Evolutionary conservation across 2,329 filamentous ascomycete genomes (phyloP).

Genomic region (Aspergillus novoparasiticus): DNA sequence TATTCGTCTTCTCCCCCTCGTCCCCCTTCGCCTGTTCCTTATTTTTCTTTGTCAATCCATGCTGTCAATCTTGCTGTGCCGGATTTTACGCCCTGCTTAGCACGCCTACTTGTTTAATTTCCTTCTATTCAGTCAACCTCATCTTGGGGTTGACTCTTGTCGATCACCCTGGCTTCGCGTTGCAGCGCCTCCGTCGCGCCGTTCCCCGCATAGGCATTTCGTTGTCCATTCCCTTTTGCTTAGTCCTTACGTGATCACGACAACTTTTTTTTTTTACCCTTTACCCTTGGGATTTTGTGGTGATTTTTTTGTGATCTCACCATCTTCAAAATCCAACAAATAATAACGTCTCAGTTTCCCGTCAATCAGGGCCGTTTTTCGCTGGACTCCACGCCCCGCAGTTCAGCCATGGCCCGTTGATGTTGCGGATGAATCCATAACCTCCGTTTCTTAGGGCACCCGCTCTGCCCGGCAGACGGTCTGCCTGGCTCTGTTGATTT

Average conservation of each 20-base stretch:
- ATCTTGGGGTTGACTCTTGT: slow-evolving; percentile 21
- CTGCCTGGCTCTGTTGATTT: slow-evolving; percentile 31
- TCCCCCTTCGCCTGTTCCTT: slow-evolving; percentile 1
- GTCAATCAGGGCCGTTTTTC: slow-evolving; percentile 27
- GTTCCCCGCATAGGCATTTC: slow-evolving; percentile 29
- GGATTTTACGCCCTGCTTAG: neutral
- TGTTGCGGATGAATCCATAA: slow-evolving; percentile 45
- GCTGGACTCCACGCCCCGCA: slow-evolving; percentile 16
- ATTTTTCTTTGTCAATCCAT: neutral
- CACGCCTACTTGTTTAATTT: slow-evolving; percentile 1
- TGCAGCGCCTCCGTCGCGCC: slow-evolving; percentile 25
- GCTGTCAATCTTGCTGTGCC: slow-evolving; percentile 5
- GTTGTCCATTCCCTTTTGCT: slow-evolving; percentile 13
- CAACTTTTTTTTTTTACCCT: slow-evolving; percentile 6
- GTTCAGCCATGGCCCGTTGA: slow-evolving; percentile 43
- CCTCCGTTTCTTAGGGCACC: slow-evolving; percentile 40
- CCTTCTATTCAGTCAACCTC: slow-evolving; percentile 15
- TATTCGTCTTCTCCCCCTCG: slow-evolving; percentile 8
- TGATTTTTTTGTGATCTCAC: neutral
- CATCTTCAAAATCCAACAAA: neutral
- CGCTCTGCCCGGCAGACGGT: slow-evolving; percentile 50
- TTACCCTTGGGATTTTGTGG: neutral
- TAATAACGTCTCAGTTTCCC: slow-evolving; percentile 14
- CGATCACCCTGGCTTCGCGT: slow-evolving; percentile 33
- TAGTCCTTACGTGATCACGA: slow-evolving; percentile 19